Percentiles rank a stretch among this genome's conserved stretches.
phyloP scores from a whole-genome alignment of 2,329 filamentous ascomycete genomes.

The Fusarium hainanense region DNA sequence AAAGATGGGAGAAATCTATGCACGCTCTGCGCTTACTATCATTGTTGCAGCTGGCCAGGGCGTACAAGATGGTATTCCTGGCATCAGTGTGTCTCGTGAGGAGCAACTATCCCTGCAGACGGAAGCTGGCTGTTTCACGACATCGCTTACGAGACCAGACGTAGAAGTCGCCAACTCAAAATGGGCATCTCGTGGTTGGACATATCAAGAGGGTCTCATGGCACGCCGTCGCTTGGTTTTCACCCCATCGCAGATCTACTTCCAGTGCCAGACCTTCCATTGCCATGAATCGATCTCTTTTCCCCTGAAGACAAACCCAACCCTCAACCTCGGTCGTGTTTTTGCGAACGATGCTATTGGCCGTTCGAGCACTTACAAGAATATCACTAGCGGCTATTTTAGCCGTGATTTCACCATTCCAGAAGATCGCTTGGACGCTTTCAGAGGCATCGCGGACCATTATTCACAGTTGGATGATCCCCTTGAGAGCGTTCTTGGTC shows the following conservation, averaged over 20 bases:
- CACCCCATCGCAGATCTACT: slow-evolving; percentile 53
- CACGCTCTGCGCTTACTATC: slow-evolving; percentile 50
- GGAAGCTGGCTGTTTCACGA: slow-evolving; percentile 50
- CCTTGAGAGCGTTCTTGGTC: slow-evolving; percentile 48
- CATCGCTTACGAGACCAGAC: slow-evolving; percentile 51
- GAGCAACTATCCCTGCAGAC: slow-evolving; percentile 52
- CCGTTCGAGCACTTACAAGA: slow-evolving; percentile 43
- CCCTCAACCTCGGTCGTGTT: slow-evolving; percentile 49
- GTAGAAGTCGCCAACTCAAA: slow-evolving; percentile 50
- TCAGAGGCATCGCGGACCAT: slow-evolving; percentile 48
- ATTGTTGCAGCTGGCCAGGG: slow-evolving; percentile 51
- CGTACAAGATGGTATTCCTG: slow-evolving; percentile 49
- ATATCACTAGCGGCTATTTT: slow-evolving; percentile 49
- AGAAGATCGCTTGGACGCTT: slow-evolving; percentile 51
- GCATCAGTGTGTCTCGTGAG: slow-evolving; percentile 49
- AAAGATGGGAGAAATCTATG: slow-evolving; percentile 51
- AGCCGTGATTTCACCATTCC: slow-evolving; percentile 43
- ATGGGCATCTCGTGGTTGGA: slow-evolving; percentile 53
- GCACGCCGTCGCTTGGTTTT: slow-evolving; percentile 52
- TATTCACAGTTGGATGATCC: slow-evolving; percentile 45
- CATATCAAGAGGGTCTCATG: slow-evolving; percentile 53
- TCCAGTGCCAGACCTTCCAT: slow-evolving; percentile 52
- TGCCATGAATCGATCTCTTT: slow-evolving; percentile 53
- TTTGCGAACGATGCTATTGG: slow-evolving; percentile 44
- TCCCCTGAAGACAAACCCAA: slow-evolving; percentile 48